A percentile compares a stretch with the other conserved stretches of the same genome.
These are phyloP conservation scores for Monosporascus cannonballus DNA, from an alignment of 2,329 filamentous ascomycete genomes.

Conservation along the genomic window DNA sequence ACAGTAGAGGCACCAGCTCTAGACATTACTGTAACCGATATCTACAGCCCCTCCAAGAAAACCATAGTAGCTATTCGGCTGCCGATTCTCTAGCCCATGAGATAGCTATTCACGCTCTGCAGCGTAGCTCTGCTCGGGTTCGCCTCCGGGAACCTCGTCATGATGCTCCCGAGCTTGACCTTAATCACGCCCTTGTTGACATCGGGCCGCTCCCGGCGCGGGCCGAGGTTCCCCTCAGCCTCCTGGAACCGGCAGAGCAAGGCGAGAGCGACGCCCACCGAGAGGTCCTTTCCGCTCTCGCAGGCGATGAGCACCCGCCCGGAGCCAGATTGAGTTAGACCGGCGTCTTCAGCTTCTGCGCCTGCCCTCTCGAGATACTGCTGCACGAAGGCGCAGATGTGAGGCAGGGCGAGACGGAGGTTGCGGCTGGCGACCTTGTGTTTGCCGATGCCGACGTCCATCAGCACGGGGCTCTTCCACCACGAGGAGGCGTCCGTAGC, in stretches of 20 bases:
- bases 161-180: constrained; percentile 73
- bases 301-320: constrained; percentile 56
- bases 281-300: constrained; percentile 71
- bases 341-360: background rate
- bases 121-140: constrained; percentile 82
- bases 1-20: no score
- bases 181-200: constrained; percentile 75
- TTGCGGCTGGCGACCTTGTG: constrained; percentile 79
- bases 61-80: no score
- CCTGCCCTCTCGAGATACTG: constrained; percentile 25
- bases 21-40: no score
- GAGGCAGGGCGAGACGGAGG: constrained; percentile 64
- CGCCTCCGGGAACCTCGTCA: constrained; percentile 68
- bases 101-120: constrained; percentile 84
- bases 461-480: constrained; percentile 31
- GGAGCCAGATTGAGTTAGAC: constrained; percentile 1
- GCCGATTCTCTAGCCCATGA: constrained; percentile 51
- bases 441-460: constrained; percentile 59
- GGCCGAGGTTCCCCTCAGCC: constrained; percentile 45
- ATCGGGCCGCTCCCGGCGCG: constrained; percentile 5
- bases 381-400: constrained; percentile 52
- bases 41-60: no score
- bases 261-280: constrained; percentile 70
- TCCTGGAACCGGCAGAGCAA: constrained; percentile 69
- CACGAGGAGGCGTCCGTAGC: constrained; percentile 39